Evolutionary conservation across 768 basidiomycete species (phyloP).

Genomic region (Inosperma sp.): DNA sequence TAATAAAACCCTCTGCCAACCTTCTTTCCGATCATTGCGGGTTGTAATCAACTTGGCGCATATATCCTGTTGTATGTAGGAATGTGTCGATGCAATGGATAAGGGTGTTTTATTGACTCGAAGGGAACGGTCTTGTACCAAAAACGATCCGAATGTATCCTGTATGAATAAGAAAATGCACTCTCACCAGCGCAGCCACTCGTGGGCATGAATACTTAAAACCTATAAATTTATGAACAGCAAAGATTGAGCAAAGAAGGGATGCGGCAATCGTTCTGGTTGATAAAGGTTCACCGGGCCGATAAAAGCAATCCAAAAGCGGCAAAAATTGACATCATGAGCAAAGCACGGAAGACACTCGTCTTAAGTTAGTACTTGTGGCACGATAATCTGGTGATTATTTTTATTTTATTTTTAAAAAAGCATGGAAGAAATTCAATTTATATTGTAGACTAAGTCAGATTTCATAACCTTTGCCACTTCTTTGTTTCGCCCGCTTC

Average conservation of each 20-base stretch:
- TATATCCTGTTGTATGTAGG: slow-evolving; percentile 32
- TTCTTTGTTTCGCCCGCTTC: slow-evolving; percentile 81
- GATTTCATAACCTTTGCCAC: slow-evolving; percentile 86
- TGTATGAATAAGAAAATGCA: background rate
- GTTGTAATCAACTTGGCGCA: slow-evolving; percentile 71
- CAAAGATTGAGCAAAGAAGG: too few relatives aligned
- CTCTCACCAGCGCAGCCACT: too few relatives aligned
- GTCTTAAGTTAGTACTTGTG: too few relatives aligned
- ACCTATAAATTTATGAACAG: too few relatives aligned
- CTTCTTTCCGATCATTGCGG: slow-evolving; percentile 61
- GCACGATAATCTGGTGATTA: too few relatives aligned
- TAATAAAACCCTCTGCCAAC: slow-evolving; percentile 28
- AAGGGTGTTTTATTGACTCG: background rate
- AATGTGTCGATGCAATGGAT: background rate
- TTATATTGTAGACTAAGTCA: background rate
- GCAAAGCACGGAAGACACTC: too few relatives aligned
- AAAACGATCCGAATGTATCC: background rate
- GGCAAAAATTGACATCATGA: too few relatives aligned
- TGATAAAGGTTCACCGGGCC: too few relatives aligned
- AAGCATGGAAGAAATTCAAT: background rate
- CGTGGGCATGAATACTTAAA: too few relatives aligned
- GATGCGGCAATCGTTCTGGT: too few relatives aligned
- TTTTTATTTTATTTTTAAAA: too few relatives aligned
- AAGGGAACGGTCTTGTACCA: background rate
- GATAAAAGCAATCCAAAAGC: too few relatives aligned